Percentiles rank a stretch among this genome's conserved stretches.
Conservation (phyloP, 345 rosid species). For the Arabidopsis suecica region DNA sequence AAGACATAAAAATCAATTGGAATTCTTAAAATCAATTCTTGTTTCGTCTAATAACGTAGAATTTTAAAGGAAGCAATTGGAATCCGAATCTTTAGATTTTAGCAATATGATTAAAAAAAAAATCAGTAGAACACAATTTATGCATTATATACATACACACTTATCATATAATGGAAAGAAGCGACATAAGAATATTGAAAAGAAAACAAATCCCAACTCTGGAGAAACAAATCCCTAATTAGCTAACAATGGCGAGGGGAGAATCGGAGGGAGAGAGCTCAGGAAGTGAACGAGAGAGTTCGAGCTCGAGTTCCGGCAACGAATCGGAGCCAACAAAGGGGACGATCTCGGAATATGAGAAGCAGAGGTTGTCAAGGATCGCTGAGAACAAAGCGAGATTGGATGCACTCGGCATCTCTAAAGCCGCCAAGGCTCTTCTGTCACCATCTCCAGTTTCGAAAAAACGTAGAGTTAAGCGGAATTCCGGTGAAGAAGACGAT, state of each 20-base stretch:
- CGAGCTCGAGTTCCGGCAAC: constrained; percentile 39
- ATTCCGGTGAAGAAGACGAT: constrained; percentile 60
- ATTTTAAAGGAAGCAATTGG: neutral
- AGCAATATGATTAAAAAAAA: constrained; percentile 7
- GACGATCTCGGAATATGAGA: constrained; percentile 64
- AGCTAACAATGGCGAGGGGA: no score
- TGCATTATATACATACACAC: neutral
- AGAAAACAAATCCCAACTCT: no score
- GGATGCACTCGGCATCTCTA: constrained; percentile 78
- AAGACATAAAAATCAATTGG: neutral
- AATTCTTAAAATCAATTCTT: neutral
- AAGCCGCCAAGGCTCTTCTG: constrained; percentile 58
- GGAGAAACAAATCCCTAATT: no score
- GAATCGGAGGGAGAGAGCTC: no score
- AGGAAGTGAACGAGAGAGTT: constrained; percentile 24
- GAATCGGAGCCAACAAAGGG: constrained; percentile 39
- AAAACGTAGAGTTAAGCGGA: constrained; percentile 53
- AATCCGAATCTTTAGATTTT: neutral
- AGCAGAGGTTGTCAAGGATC: constrained; percentile 71
- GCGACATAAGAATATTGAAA: no score
- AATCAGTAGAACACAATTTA: neutral
- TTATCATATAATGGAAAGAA: neutral
- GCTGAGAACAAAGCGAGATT: constrained; percentile 80
- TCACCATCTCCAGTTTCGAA: constrained; percentile 44
- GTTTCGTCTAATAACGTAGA: neutral